Conservation (phyloP, 2,329 filamentous ascomycete species). For the Fusarium neocosmosporiellum region DNA sequence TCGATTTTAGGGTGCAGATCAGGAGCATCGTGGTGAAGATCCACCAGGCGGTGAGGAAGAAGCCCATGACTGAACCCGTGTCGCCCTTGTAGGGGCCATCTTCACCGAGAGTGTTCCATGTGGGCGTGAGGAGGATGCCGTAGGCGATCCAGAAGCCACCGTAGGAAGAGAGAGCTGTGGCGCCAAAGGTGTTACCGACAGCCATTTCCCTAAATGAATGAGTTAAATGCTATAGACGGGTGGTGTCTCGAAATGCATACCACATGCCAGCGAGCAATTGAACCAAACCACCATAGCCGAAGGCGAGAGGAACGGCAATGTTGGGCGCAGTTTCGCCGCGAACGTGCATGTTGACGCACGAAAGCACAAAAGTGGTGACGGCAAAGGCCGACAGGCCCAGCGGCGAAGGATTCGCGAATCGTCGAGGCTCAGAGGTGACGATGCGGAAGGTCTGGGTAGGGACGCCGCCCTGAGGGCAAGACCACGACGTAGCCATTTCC, state of each 20-base stretch:
- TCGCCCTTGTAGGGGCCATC: slow-evolving; percentile 59
- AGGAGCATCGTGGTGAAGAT: slow-evolving; percentile 83
- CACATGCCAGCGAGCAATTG: slow-evolving; percentile 88
- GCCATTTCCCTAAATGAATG: slow-evolving; percentile 77
- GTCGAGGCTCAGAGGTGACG: slow-evolving; percentile 62
- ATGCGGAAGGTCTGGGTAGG: slow-evolving; percentile 34
- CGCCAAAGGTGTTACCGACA: slow-evolving; percentile 86
- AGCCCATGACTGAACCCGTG: slow-evolving; percentile 69
- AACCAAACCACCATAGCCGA: slow-evolving; percentile 78
- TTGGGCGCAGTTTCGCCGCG: slow-evolving; percentile 69
- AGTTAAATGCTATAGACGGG: not conserved
- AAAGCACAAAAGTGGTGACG: slow-evolving; percentile 83
- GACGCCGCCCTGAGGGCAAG: slow-evolving; percentile 69
- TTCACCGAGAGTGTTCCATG: slow-evolving; percentile 66
- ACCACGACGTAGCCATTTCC: not conserved
- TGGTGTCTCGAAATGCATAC: slow-evolving; percentile 58
- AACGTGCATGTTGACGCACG: slow-evolving; percentile 75
- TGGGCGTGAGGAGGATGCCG: slow-evolving; percentile 75
- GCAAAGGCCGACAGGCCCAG: slow-evolving; percentile 82
- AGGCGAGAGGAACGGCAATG: slow-evolving; percentile 75
- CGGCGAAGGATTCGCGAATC: slow-evolving; percentile 82
- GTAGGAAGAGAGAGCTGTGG: slow-evolving; percentile 82
- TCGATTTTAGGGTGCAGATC: slow-evolving; percentile 79
- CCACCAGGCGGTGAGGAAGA: slow-evolving; percentile 84
- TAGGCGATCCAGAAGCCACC: slow-evolving; percentile 86